Percentiles rank a stretch among this genome's conserved stretches.
Conservation (phyloP, 2,329 filamentous ascomycete genomes). For the Colletotrichum aenigma region DNA sequence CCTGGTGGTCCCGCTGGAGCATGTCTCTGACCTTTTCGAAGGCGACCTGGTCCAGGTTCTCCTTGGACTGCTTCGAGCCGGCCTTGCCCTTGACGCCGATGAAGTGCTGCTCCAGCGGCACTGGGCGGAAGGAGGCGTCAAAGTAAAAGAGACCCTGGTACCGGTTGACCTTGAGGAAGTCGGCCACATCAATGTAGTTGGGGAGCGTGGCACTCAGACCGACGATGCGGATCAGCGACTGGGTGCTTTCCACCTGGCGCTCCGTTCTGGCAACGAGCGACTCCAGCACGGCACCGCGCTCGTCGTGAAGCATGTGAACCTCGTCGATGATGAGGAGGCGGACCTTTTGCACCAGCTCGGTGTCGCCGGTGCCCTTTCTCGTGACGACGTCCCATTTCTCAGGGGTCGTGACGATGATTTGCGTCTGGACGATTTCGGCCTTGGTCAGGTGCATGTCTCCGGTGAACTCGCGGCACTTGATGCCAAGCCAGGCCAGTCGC, state of each 20-base stretch:
- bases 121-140: slow-evolving; percentile 92
- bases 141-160: slow-evolving; percentile 96
- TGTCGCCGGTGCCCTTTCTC: slow-evolving; percentile 94
- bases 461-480: slow-evolving; percentile 91
- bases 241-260: slow-evolving; percentile 95
- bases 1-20: slow-evolving; percentile 88
- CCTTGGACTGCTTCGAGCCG: slow-evolving; percentile 78
- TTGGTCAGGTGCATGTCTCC: slow-evolving; percentile 99
- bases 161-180: slow-evolving; percentile 95
- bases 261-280: slow-evolving; percentile 94
- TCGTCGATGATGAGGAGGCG: slow-evolving; percentile 96
- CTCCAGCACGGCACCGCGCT: slow-evolving; percentile 93
- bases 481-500: slow-evolving; percentile 89
- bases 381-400: slow-evolving; percentile 99
- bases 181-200: slow-evolving; percentile 95
- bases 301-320: slow-evolving; percentile 99
- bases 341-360: slow-evolving; percentile 96
- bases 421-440: slow-evolving; percentile 91
- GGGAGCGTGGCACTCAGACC: slow-evolving; percentile 94
- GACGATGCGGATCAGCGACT: slow-evolving; percentile 94
- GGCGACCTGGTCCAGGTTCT: slow-evolving; percentile 85
- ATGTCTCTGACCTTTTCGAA: slow-evolving; percentile 97
- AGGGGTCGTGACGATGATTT: slow-evolving; percentile 97
- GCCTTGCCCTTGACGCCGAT: slow-evolving; percentile 94
- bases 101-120: slow-evolving; percentile 96